Percentiles rank a stretch among this genome's conserved stretches.
Evolutionary conservation across 2,329 filamentous ascomycete genomes (phyloP).

Genomic region (Epichloe amarillans): DNA sequence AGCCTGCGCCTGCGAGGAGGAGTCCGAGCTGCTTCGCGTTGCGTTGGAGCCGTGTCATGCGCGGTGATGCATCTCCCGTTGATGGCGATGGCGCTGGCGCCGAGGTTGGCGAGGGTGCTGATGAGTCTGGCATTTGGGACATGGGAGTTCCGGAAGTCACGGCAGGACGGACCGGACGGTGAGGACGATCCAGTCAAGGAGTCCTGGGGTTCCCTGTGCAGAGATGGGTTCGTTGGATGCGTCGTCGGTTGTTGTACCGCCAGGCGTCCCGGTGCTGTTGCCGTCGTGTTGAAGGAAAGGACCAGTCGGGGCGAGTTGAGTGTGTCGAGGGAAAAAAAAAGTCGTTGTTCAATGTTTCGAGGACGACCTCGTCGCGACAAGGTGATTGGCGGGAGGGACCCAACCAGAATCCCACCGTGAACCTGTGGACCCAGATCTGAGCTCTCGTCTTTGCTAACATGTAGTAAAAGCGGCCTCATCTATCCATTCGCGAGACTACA

Average conservation of each 20-base stretch:
- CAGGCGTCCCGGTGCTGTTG: background rate
- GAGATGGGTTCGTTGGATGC: background rate
- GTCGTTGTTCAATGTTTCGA: too few relatives aligned
- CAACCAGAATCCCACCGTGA: too few relatives aligned
- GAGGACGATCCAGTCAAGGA: background rate
- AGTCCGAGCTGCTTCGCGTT: slow-evolving; percentile 49
- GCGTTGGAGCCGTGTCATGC: slow-evolving; percentile 31
- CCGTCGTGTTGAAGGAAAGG: background rate
- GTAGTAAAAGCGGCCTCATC: too few relatives aligned
- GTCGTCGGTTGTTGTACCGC: background rate
- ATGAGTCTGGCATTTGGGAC: slow-evolving; percentile 2
- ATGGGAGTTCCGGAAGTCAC: background rate
- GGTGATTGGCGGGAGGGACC: too few relatives aligned
- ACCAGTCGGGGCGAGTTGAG: too few relatives aligned
- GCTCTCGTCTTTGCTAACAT: too few relatives aligned
- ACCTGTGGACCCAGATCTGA: too few relatives aligned
- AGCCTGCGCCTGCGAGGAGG: slow-evolving; percentile 61
- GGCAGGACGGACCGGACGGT: background rate
- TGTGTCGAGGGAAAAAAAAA: too few relatives aligned
- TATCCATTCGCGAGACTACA: too few relatives aligned
- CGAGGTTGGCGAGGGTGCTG: slow-evolving; percentile 7
- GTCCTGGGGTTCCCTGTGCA: background rate
- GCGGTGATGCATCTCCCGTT: slow-evolving; percentile 11
- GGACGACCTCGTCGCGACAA: too few relatives aligned
- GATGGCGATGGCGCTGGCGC: slow-evolving; percentile 7